Evolutionary conservation across 768 basidiomycete genomes (phyloP), one percentile per base, ranked within the genome.

Genomic region (Cystofilobasidium capitatum): DNA sequence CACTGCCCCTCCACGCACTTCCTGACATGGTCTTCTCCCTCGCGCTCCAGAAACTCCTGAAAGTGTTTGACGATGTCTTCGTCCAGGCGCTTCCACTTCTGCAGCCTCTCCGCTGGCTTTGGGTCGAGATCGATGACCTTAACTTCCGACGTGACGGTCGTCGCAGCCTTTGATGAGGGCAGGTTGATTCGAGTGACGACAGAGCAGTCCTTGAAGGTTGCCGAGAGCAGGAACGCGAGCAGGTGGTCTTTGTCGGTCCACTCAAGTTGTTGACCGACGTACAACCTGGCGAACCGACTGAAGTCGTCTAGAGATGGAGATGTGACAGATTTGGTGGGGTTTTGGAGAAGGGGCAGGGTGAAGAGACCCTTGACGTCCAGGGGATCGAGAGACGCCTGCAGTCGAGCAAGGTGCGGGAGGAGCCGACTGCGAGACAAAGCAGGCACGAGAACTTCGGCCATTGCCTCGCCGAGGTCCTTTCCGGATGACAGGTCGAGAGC

Each of bases 141-240:
- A 33, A 88, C 81, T 22, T 78, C 77, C 24, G 60, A 71, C 61
- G 63, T 51, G 9, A 33, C 61, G 1, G 60, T 22, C n/a, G 58
- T 71, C n/a, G 67, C 64, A 42, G 71, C 65, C 33, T 71, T 70
- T 13, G 66, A 58, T 58, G 22, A 4, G 33, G 54, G 49, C 58
- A 58, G 72, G 13, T 62, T 33, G 37, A 79, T 69, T 26, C 80
- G 78, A 42, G 86, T 69, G 63, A 88, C 83, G 62, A 88, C 66
- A 0, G 93, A 96, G 78, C 94, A 99, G 76, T 99, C 94, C 76
- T 99, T 99, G 82, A 99, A 91, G 8, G 89, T 88, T 31, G 90
- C 90, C 6, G 91, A 91, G 61, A 97, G 85, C 26, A 91, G 79
- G 76, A 89, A 89, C 10, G 88, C 86, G 57, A 88, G 78, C 47